phyloP scores from a whole-genome alignment of 352 stramenopile genomes.

The Phytopythium ostracodes region DNA sequence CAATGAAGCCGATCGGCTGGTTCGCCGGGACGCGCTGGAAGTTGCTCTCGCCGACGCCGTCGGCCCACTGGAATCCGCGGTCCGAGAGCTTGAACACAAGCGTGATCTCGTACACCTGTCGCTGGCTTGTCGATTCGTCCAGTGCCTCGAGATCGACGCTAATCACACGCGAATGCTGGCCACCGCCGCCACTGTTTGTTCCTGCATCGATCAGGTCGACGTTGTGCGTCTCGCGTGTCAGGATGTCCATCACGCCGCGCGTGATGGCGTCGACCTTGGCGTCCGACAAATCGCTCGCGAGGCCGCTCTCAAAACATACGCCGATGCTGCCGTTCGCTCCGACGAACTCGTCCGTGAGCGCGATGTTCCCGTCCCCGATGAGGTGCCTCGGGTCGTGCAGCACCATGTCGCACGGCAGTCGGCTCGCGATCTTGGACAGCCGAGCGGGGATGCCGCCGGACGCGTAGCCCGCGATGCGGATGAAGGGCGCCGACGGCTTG shows the following conservation, averaged over 20 bases:
- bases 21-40: slow-evolving; percentile 42
- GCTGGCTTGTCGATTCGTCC: neutral
- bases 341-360: slow-evolving; percentile 73
- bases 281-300: slow-evolving; percentile 48
- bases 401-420: slow-evolving; percentile 48
- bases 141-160: neutral
- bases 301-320: slow-evolving; percentile 64
- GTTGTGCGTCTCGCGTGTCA: slow-evolving; percentile 33
- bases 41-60: slow-evolving; percentile 51
- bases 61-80: slow-evolving; percentile 49
- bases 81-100: slow-evolving; percentile 61
- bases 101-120: slow-evolving; percentile 41
- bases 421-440: slow-evolving; percentile 26
- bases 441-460: slow-evolving; percentile 16
- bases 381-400: slow-evolving; percentile 60
- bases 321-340: slow-evolving; percentile 50
- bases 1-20: slow-evolving; percentile 48
- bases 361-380: slow-evolving; percentile 48
- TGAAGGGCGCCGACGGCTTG: slow-evolving; percentile 63
- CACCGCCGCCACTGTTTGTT: neutral
- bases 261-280: slow-evolving; percentile 41
- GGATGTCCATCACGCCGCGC: slow-evolving; percentile 39
- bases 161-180: neutral
- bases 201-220: slow-evolving; percentile 22
- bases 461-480: slow-evolving; percentile 46